Percentiles rank a stretch among this genome's conserved stretches.
phyloP scores from a whole-genome alignment of 179 eudicot species.

The Camellia oleifera region DNA sequence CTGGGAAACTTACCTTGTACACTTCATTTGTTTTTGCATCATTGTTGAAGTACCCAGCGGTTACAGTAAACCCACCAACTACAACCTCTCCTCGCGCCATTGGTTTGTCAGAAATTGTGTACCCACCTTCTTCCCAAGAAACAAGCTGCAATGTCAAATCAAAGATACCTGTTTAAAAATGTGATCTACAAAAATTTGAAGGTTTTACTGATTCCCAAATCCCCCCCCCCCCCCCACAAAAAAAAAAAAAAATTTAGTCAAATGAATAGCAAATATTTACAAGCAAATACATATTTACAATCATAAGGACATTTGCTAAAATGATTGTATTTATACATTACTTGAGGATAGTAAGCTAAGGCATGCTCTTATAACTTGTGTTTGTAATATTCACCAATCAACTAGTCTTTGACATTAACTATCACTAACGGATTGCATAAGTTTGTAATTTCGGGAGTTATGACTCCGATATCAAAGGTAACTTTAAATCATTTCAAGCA shows the following conservation, averaged over 20 bases:
- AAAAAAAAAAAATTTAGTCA: too few relatives aligned
- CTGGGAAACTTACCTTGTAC: constrained; percentile 54
- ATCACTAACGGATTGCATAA: background rate
- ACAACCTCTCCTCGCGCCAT: constrained; percentile 96
- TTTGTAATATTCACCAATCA: background rate
- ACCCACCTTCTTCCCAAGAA: constrained; percentile 20
- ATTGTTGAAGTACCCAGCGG: constrained; percentile 80
- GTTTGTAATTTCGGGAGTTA: background rate
- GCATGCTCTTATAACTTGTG: background rate
- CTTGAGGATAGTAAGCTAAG: background rate
- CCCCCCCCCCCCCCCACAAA: too few relatives aligned
- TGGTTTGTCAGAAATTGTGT: constrained; percentile 73
- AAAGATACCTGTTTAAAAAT: background rate
- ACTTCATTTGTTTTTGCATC: constrained; percentile 83
- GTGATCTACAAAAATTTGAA: background rate
- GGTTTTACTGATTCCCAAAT: background rate
- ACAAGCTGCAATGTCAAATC: background rate
- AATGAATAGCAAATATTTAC: background rate
- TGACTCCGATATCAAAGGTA: background rate
- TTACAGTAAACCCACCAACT: constrained; percentile 80
- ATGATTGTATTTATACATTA: background rate
- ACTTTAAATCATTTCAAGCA: background rate
- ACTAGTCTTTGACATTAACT: background rate
- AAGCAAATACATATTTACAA: background rate
- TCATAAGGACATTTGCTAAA: background rate